Base-by-base conservation (phyloP, 352 stramenopile species). In the Phytophthora pseudosyringae region DNA sequence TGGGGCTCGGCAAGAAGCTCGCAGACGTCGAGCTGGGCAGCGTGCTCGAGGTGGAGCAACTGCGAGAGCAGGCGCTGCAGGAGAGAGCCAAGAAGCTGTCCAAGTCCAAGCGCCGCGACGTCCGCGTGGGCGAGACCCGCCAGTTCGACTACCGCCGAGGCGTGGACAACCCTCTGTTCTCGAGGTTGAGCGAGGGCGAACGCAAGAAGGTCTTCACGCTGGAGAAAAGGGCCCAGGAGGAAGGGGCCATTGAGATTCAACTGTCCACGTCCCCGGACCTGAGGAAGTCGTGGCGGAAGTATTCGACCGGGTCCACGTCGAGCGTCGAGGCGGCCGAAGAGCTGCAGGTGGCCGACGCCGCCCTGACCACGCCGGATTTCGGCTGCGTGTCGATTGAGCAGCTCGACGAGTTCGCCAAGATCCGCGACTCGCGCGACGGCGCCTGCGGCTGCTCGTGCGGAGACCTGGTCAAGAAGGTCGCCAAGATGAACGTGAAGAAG, bases 401-500 rank as follows among this genome's bases (percentile, higher is more conserved):
- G 57, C 73, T 91, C n/a, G 76, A 90, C 55, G 87, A 95, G 59
- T 94, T 95, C 48, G 78, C 75, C 10, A 76, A 79, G 56, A 95
- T 95, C 44, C 87, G 87, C 28, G 84, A 91, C 69, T 95, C 87
- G 25, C 81, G 87, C 11, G 86, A 93, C 32, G 85, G 61, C 4
- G 67, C 71, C 4, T 95, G 87, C 44, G 87, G 87, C 32, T 95
- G 87, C 56, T 92, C 81, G 48, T 95, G 87, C 36, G 87, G 87
- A 40, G 85, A 95, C 15, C 57, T 95, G 46, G 74, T 93, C 35
- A 90, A 91, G 63, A 93, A 93, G 46, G 87, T 95, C 40, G 53
- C 59, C 62, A 93, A 93, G 64, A 95, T 95, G 87, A 91, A 90
- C 47, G 74, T 90, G 7, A 93, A 93, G 59, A 91, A 90, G 48